Base-by-base conservation (phyloP, 306 rosid genomes). In the Phaseolus lunatus region DNA sequence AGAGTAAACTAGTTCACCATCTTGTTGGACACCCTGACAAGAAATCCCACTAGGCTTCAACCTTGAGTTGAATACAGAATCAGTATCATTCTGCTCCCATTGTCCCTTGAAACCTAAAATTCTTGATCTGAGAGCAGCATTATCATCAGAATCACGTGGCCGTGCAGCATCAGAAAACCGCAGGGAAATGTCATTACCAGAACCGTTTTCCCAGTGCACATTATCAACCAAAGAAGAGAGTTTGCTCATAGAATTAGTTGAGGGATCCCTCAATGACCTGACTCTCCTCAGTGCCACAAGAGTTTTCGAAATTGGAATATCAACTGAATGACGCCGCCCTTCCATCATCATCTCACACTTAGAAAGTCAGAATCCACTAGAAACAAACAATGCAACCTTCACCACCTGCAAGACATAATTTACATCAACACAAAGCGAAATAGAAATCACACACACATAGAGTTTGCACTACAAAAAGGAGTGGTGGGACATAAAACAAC, bases 201-300 rank as follows among this genome's bases (percentile, higher is more conserved):
- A 81, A 87, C 89, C 66, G 15, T 81, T 88, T 35, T 93, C 97
- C 98, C 98, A 93, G n/a, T 89, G 89, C n/a, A 78, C 82, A 82
- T 87, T 83, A 26, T 91, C 98, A 70, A 85, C 70, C 58, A 82
- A 78, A 33, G 87, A 59, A 58, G 89, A 83, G 76, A 82, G 91
- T 67, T 89, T 93, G 84, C 77, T 81, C 86, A 85, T 88, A 31
- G 93, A 83, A 78, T 84, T 86, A 33, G 98, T 93, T 1, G 96
- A 84, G 0, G 98, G 98, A 87, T 93, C 98, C 83, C 95, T 91
- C 80, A 93, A 70, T 69, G 98, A 93, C 90, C 92, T 85, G 43
- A 93, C 97, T 65, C 97, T 91, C 93, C 95, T 81, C 84, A 93
- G 73, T 43, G 93, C 93, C 15, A 84, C 88, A 6, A 93, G 92